A percentile compares a stretch with the other conserved stretches of the same genome.
Conservation (phyloP, 192 early-diverging fungal genomes). For the Backusella tarrabulga region DNA sequence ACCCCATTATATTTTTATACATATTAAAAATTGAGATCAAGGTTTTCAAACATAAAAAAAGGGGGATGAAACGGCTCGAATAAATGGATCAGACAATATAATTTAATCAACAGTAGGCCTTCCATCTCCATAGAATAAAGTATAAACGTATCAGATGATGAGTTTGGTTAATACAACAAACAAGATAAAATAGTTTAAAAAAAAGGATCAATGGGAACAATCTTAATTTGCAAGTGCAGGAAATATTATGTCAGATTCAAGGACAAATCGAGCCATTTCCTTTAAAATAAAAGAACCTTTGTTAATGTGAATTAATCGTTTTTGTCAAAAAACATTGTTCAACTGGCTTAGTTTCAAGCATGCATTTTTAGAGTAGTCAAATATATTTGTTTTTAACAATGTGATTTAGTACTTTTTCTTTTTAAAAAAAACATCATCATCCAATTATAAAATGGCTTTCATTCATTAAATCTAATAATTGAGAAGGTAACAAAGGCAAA, state of each 20-base stretch:
- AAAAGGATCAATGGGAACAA: background rate
- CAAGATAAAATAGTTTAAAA: background rate
- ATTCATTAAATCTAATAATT: background rate
- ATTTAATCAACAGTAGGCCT: background rate
- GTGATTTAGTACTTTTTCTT: background rate
- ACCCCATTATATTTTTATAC: background rate
- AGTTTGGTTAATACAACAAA: background rate
- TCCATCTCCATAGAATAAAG: background rate
- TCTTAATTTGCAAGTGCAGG: background rate
- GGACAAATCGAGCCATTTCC: background rate
- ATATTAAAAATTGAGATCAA: background rate
- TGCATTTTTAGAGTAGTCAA: background rate
- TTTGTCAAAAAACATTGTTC: background rate
- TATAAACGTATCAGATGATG: background rate
- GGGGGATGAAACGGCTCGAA: background rate
- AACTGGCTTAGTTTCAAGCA: background rate
- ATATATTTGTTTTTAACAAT: background rate
- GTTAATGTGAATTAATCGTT: background rate
- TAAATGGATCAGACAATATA: background rate
- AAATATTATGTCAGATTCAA: constrained; percentile 1
- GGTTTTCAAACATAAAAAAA: background rate
- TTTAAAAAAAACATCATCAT: background rate
- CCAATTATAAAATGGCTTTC: background rate
- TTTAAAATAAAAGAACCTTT: background rate
- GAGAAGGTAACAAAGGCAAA: background rate